Evolutionary conservation across 164 flowering plant genomes (phyloP), one percentile per base, ranked within the genome.

Genomic region (Santalum album): DNA sequence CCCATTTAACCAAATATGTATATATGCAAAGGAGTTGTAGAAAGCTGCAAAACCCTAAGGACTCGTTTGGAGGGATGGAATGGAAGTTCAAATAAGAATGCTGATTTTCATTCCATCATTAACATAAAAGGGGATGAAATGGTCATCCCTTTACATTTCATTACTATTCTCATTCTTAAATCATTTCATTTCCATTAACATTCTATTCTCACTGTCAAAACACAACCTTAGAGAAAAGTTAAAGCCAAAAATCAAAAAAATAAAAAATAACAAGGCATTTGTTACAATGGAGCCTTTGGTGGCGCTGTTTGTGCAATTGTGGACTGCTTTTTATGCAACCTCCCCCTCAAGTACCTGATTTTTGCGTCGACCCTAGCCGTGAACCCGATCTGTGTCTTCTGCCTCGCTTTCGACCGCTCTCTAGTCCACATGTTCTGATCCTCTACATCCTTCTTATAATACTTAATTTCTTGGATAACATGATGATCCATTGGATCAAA

Each of bases 301-400:
- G n/a, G n/a, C 10, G 34, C 46, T 54, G 29, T 42, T 20, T 54
- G 65, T 12, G 44, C 40, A 42, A 50, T 44, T 6, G 72, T 18
- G 1, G 79, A 56, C 22, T 70, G 63, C 66, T 79, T 90, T 67
- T 79, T 90, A 0, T 84, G 80, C 60, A 89, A 72, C 63, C 61
- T 86, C 62, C 72, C 86, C 64, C 59, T 83, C 64, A 92, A 64
- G 26, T 75, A 85, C 59, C 96, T 78, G 62, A 94, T 94, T 60
- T 87, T 94, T 1, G 96, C 97, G 15, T 94, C 99, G 1, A 94
- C 99, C 35, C 97, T 75, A 1, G 90, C 97, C 1, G 97, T 72
- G 75, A 94, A 87, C 44, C 99, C 99, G n/a, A 94, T 94, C 81
- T 89, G 87, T 23, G 99, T 92, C 51, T 76, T 72, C 53, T 85